Conservation (phyloP, 768 basidiomycete species). For the Tricholoma flavovirens region DNA sequence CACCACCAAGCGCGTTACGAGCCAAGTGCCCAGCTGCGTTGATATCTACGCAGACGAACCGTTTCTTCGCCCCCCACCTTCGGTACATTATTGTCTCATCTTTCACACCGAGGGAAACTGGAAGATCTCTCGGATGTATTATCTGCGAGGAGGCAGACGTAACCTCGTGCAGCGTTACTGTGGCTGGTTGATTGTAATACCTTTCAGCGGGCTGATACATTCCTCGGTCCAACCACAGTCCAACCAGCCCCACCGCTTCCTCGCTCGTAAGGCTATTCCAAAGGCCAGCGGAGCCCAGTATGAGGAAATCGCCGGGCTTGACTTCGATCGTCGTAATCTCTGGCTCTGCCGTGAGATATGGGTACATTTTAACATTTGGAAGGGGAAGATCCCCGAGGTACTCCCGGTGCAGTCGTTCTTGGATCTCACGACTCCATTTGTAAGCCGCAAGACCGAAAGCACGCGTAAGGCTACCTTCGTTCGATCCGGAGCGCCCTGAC, state of each 20-base stretch:
- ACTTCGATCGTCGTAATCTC: slow-evolving; percentile 40
- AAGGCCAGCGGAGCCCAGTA: slow-evolving; percentile 47
- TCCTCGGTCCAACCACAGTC: slow-evolving; percentile 34
- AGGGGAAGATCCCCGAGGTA: slow-evolving; percentile 29
- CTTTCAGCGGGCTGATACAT: not conserved
- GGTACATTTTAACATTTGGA: slow-evolving; percentile 32
- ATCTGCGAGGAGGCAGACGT: not conserved
- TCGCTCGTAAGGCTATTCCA: slow-evolving; percentile 50
- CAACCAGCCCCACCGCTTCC: slow-evolving; percentile 51
- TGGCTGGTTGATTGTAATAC: not conserved
- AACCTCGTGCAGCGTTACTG: not conserved
- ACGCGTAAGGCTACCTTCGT: slow-evolving; percentile 30
- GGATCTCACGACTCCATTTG: slow-evolving; percentile 38
- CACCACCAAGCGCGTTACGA: slow-evolving; percentile 47
- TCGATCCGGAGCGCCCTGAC: slow-evolving; percentile 19
- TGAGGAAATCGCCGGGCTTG: slow-evolving; percentile 45
- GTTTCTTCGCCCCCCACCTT: slow-evolving; percentile 32
- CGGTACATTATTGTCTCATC: slow-evolving; percentile 32
- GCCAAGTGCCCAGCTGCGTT: slow-evolving; percentile 43
- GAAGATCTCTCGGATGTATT: slow-evolving; percentile 20
- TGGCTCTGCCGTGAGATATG: slow-evolving; percentile 48
- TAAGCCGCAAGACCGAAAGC: slow-evolving; percentile 38
- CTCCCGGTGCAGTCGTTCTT: slow-evolving; percentile 28
- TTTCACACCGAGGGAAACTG: slow-evolving; percentile 19
- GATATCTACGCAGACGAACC: slow-evolving; percentile 33